Base-by-base conservation (phyloP, 2,329 filamentous ascomycete species). In the Penicillium sp. region DNA sequence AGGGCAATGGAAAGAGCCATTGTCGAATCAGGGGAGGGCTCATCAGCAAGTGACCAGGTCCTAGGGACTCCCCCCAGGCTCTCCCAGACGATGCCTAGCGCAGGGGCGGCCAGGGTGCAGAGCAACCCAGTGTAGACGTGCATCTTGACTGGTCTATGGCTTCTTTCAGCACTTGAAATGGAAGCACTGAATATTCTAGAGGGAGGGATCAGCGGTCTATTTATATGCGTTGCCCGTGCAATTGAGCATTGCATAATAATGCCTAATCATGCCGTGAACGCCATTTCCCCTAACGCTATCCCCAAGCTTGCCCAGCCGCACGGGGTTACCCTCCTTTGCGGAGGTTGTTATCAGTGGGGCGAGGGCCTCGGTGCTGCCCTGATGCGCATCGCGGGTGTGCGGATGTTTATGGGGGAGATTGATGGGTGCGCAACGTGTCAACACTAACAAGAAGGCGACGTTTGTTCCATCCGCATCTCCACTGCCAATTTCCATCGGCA, bases 1-100 rank as follows among this genome's bases (percentile, higher is more conserved):
- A 65, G 42, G 0, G 59, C 61, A 47, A 62, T 61, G 13, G 57
- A 60, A 32, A 62, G 47, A 10, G 50, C 42, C 35, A 54, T 56
- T 23, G 49, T 53, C 2, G 55, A 53, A 49, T 58, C 48, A 10
- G 37, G 42, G 0, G 51, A 46, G 12, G 62, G 55, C 20, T 50
- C 46, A 10, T 52, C 41, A 24, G 54, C 48, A 29, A 56, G 44
- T 3, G 52, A 41, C 60, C 61, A 63, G 20, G 48, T 52, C 15
- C 18, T 48, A n/a, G 58, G 59, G 4, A 55, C 48, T 8, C 50
- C 52, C n/a, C 28, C n/a, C 2, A 58, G 46, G 3, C 52, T 54
- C 50, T 63, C 60, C 47, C 55, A 58, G 40, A 56, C 49, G 5
- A 47, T 50, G 7, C 55, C 56, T 33, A 62, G 43, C 9, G 54